phyloP scores from a whole-genome alignment of 1,284 basidiomycete species.

The Trichosporon sp. region DNA sequence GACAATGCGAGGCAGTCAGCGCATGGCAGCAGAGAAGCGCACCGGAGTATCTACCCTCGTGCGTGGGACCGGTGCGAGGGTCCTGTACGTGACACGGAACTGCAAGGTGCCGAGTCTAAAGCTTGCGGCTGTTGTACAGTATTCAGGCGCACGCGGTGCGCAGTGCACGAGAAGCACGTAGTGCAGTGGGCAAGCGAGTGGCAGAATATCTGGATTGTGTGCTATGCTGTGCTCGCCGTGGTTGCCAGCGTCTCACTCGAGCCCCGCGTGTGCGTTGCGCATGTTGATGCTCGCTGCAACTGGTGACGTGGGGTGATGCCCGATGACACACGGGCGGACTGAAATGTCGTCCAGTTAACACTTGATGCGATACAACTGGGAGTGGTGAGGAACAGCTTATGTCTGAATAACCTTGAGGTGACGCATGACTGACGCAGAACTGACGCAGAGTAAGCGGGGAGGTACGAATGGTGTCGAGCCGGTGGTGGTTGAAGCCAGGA shows the following conservation, averaged over 20 bases:
- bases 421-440: not conserved
- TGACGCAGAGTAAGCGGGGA: not conserved
- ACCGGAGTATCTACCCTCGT: slow-evolving; percentile 12
- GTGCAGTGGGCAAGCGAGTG: not conserved
- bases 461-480: not conserved
- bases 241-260: not conserved
- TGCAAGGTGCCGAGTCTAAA: slow-evolving; percentile 10
- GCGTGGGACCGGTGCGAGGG: not conserved
- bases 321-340: no score
- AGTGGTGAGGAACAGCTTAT: no score
- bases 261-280: not conserved
- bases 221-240: not conserved
- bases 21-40: not conserved
- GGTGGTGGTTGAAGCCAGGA: not conserved
- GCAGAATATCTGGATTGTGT: not conserved
- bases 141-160: not conserved
- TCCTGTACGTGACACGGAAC: slow-evolving; percentile 3
- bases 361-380: no score
- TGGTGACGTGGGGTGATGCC: not conserved
- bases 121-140: not conserved
- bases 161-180: not conserved
- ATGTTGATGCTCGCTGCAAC: not conserved
- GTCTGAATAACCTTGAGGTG: not conserved
- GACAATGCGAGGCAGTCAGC: no score
- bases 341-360: no score